Evolutionary conservation across 106 monocot species (phyloP).

Genomic region (Hemerocallis citrina): DNA sequence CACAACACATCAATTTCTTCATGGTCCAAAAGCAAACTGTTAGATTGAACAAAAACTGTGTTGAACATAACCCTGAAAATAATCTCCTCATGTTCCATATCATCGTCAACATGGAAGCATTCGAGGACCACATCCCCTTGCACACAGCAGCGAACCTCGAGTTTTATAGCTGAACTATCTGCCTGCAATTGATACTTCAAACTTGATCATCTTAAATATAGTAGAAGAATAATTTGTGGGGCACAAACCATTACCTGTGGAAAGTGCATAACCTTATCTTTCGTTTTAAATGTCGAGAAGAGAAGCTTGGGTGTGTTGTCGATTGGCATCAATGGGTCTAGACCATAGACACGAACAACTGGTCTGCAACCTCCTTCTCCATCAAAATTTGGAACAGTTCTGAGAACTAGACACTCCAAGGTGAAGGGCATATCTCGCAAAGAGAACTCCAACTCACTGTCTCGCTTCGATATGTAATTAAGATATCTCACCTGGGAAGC

Average conservation of each 20-base stretch:
- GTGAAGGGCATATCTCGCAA: conserved; percentile 34
- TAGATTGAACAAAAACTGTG: conserved; percentile 67
- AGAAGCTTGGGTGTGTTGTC: conserved; percentile 44
- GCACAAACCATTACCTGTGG: conserved; percentile 44
- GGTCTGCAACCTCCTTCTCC: conserved; percentile 62
- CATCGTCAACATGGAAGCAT: conserved; percentile 59
- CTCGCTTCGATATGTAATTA: conserved; percentile 53
- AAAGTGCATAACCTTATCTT: conserved; percentile 38
- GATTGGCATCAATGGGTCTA: conserved; percentile 39
- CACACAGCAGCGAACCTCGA: conserved; percentile 69
- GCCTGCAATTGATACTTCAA: conserved; percentile 49
- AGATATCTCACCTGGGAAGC: conserved; percentile 93
- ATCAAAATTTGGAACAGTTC: conserved; percentile 52
- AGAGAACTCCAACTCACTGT: conserved; percentile 33
- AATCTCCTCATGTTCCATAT: conserved; percentile 42
- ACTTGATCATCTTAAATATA: conserved; percentile 5
- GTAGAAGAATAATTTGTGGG: not conserved
- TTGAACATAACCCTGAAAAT: conserved; percentile 94
- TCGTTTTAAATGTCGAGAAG: conserved; percentile 55
- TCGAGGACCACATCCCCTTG: conserved; percentile 98
- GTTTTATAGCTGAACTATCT: conserved; percentile 38
- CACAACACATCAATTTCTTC: conserved; percentile 70
- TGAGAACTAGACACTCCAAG: conserved; percentile 58
- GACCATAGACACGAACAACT: conserved; percentile 71
- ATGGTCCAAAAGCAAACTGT: conserved; percentile 47